These are phyloP conservation scores for Carex myosuroides DNA, from an alignment of 176 grass and related monocot species.

Conservation along the genomic window DNA sequence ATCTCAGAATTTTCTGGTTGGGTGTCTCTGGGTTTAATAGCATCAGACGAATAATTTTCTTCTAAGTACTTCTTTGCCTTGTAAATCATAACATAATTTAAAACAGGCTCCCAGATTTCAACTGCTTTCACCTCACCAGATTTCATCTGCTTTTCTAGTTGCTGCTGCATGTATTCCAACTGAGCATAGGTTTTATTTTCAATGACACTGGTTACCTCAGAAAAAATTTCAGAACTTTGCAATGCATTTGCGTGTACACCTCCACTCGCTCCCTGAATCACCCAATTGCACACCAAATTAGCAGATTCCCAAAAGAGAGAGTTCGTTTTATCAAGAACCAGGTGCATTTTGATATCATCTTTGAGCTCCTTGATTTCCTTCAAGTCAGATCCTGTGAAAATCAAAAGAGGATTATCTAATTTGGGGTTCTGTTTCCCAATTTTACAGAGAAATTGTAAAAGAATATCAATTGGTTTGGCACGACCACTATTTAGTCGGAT, in stretches of 20 bases:
- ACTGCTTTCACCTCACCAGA: constrained; percentile 22
- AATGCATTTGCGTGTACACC: not conserved
- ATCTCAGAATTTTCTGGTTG: not conserved
- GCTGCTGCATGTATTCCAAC: constrained; percentile 10
- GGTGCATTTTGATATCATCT: constrained; percentile 1
- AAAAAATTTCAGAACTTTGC: not conserved
- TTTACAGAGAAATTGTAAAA: constrained; percentile 17
- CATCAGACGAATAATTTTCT: constrained; percentile 2
- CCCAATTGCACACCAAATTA: constrained; percentile 16
- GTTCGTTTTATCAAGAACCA: constrained; percentile 10
- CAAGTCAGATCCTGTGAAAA: constrained; percentile 13
- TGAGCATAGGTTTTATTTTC: constrained; percentile 12
- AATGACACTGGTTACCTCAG: constrained; percentile 13
- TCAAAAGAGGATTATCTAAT: constrained; percentile 9
- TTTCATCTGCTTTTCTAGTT: constrained; percentile 8
- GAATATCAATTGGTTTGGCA: constrained; percentile 31
- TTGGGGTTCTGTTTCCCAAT: not conserved
- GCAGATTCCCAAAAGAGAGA: constrained; percentile 30
- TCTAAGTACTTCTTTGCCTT: constrained; percentile 34
- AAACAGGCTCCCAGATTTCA: constrained; percentile 27
- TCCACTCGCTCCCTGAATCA: constrained; percentile 3
- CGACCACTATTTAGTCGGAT: constrained; percentile 29
- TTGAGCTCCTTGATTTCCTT: constrained; percentile 18
- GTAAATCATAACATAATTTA: constrained; percentile 5
- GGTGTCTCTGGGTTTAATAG: not conserved